Evolutionary conservation across 2,329 filamentous ascomycete genomes (phyloP), one percentile per base, ranked within the genome.

Genomic region (Neonectria sp.): DNA sequence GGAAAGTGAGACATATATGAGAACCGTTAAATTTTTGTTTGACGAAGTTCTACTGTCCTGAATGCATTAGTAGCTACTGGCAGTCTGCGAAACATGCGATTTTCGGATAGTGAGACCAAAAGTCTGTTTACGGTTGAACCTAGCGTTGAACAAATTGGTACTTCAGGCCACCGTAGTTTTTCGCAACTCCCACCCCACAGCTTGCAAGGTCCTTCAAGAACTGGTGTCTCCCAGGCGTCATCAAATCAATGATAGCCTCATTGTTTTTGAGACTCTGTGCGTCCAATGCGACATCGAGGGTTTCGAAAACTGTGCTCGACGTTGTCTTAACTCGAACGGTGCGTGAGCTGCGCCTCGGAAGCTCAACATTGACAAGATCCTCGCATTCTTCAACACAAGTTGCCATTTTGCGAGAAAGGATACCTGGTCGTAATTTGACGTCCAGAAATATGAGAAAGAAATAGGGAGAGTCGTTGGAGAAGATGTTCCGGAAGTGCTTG

Each of bases 61-160:
- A 15, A 15, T 40, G 15, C 8, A 40, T 7, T 4, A n/a, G 1
- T 40, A 5, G 17, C 15, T 40, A 21, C 21, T 21, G 2, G 21
- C 21, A n/a, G 13, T 40, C 37, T 17, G 2, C 15, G 6, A 8
- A 40, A 40, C 0, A 7, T n/a, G 37, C 6, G 37, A 40, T 40
- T 40, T 40, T 17, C 17, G 37, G 17, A n/a, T 15, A 6, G 15
- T 40, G 37, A 40, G 15, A 17, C 5, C 8, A 15, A 17, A 8
- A 40, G 35, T 17, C 37, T 17, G 3, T 15, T 5, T 17, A 40
- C 15, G 35, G 35, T 13, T 37, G 31, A 37, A 37, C 13, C 25
- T 51, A 27, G 15, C 6, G 48, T n/a, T 51, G 24, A 21, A 49
- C 43, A 49, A 62, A 62, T 24, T 55, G 12, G 27, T 24, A 62